phyloP scores from a whole-genome alignment of 768 basidiomycete species.

The Boletus rex-veris region DNA sequence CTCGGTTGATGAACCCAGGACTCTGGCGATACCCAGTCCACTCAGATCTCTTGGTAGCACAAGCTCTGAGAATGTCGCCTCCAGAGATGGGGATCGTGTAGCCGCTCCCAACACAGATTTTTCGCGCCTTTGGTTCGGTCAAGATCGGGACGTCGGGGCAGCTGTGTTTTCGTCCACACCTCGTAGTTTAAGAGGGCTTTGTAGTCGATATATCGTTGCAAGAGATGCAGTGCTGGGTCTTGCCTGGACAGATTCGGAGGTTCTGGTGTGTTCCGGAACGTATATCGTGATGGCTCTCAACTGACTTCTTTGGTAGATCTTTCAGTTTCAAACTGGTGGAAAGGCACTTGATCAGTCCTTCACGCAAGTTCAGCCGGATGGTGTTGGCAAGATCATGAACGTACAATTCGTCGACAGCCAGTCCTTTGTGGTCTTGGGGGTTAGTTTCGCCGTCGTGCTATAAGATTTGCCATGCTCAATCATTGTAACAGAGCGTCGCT shows the following conservation, averaged over 20 bases:
- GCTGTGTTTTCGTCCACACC: slow-evolving; percentile 14
- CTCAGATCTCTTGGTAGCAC: slow-evolving; percentile 54
- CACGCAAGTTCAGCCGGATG: slow-evolving; percentile 17
- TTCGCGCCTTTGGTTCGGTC: slow-evolving; percentile 25
- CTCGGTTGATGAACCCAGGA: slow-evolving; percentile 23
- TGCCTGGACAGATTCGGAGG: slow-evolving; percentile 45
- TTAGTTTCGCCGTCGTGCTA: slow-evolving; percentile 6
- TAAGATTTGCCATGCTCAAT: slow-evolving; percentile 1
- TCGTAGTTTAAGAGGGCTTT: slow-evolving; percentile 14
- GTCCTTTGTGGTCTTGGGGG: slow-evolving; percentile 24
- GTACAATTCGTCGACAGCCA: slow-evolving; percentile 23
- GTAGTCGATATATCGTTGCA: slow-evolving; percentile 18
- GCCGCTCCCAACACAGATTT: slow-evolving; percentile 22
- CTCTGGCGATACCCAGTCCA: slow-evolving; percentile 56
- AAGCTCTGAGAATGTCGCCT: slow-evolving; percentile 45
- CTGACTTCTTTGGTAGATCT: slow-evolving; percentile 14
- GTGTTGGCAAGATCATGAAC: slow-evolving; percentile 17
- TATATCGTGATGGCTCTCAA: background rate
- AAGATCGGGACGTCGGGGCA: slow-evolving; percentile 19
- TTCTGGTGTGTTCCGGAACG: slow-evolving; percentile 17
- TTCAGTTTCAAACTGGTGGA: slow-evolving; percentile 15
- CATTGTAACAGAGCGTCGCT: slow-evolving; percentile 7
- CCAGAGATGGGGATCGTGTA: slow-evolving; percentile 24
- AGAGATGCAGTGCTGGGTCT: slow-evolving; percentile 37
- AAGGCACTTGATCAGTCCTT: background rate